Evolutionary conservation across 768 basidiomycete genomes (phyloP).

Genomic region (Cystobasidium ongulense): DNA sequence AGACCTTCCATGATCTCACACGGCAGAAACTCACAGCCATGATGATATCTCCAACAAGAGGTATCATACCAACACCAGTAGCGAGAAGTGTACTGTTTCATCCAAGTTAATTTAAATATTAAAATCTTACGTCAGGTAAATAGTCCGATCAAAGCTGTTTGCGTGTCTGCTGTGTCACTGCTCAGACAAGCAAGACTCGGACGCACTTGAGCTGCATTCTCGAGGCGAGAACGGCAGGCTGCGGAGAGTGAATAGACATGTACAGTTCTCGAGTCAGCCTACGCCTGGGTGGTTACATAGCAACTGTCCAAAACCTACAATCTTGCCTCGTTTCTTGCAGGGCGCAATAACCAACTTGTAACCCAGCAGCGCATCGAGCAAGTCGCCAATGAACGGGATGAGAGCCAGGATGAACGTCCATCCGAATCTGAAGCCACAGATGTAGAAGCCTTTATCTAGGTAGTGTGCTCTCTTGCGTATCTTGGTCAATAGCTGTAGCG

Average conservation of each 20-base stretch:
- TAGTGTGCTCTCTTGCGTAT: conserved; percentile 56
- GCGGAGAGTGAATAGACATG: neutral
- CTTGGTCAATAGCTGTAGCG: conserved; percentile 46
- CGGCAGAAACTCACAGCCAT: conserved; percentile 46
- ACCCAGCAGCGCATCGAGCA: conserved; percentile 56
- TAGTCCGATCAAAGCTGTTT: neutral
- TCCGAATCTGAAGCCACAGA: conserved; percentile 74
- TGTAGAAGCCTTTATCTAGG: conserved; percentile 72
- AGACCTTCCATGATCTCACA: neutral
- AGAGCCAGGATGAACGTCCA: conserved; percentile 29
- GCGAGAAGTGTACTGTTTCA: neutral
- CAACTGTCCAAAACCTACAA: neutral
- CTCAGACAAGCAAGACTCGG: conserved; percentile 47
- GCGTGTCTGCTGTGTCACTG: conserved; percentile 54
- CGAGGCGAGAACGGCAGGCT: neutral
- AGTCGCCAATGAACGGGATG: conserved; percentile 28
- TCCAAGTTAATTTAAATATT: neutral
- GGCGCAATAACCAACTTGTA: conserved; percentile 69
- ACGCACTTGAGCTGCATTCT: conserved; percentile 10
- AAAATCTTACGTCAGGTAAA: neutral
- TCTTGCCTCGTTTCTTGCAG: conserved; percentile 55
- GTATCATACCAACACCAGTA: conserved; percentile 57
- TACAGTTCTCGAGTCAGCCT: neutral
- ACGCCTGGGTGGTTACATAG: neutral
- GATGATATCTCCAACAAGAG: conserved; percentile 62